Evolutionary conservation across 2,329 filamentous ascomycete genomes (phyloP).

Genomic region (Phaeomoniella chlamydospora): DNA sequence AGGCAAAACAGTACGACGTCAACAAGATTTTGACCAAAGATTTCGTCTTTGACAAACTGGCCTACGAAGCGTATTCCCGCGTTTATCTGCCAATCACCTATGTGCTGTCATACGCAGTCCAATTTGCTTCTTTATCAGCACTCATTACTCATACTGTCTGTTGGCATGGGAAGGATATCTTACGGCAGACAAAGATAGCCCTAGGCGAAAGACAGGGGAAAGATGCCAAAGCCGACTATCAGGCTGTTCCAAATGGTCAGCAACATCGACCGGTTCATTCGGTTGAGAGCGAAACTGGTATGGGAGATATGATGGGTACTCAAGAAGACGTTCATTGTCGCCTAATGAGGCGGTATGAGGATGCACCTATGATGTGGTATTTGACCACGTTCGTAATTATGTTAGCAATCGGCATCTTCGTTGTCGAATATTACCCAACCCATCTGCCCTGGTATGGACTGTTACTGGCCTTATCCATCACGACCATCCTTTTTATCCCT

Average conservation of each 20-base stretch:
- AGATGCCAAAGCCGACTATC: slow-evolving; percentile 34
- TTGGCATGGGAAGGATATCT: slow-evolving; percentile 76
- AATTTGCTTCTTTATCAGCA: slow-evolving; percentile 70
- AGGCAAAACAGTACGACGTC: slow-evolving; percentile 65
- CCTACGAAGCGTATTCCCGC: slow-evolving; percentile 67
- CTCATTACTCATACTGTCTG: slow-evolving; percentile 68
- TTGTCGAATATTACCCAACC: slow-evolving; percentile 72
- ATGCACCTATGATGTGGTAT: slow-evolving; percentile 74
- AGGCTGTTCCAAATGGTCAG: slow-evolving; percentile 28
- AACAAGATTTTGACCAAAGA: slow-evolving; percentile 63
- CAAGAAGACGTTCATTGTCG: slow-evolving; percentile 69
- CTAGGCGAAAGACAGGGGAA: slow-evolving; percentile 45
- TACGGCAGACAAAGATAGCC: slow-evolving; percentile 58
- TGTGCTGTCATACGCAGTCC: slow-evolving; percentile 71
- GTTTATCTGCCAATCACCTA: slow-evolving; percentile 81
- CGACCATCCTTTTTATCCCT: slow-evolving; percentile 70
- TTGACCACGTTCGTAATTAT: slow-evolving; percentile 59
- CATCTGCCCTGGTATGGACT: slow-evolving; percentile 80
- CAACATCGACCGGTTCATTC: slow-evolving; percentile 3
- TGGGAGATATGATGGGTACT: slow-evolving; percentile 39
- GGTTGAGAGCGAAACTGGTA: slow-evolving; percentile 3
- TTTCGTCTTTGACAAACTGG: slow-evolving; percentile 62
- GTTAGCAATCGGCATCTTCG: slow-evolving; percentile 65
- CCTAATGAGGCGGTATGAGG: slow-evolving; percentile 68
- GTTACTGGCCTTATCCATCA: slow-evolving; percentile 62